Evolutionary conservation across 306 rosid species (phyloP).

Genomic region (Sechiopsis laciniata): DNA sequence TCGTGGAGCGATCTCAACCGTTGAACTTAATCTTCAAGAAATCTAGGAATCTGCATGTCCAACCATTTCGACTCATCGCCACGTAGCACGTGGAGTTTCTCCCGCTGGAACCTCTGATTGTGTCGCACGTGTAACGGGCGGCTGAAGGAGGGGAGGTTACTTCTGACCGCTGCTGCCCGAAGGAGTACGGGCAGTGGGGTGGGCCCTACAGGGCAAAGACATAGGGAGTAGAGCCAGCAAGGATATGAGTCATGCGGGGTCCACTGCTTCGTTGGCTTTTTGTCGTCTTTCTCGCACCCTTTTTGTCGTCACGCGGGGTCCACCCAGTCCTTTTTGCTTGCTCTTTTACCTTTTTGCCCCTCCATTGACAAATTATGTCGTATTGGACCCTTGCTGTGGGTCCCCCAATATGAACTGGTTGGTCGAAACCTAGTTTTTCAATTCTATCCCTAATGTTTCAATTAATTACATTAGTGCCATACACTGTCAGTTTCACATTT

Average conservation of each 20-base stretch:
- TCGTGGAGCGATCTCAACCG: not conserved
- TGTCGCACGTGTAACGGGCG: conserved; percentile 7
- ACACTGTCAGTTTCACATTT: not conserved
- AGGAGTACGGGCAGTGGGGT: not conserved
- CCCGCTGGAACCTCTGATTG: not conserved
- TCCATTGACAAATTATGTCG: not conserved
- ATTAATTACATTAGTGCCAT: not conserved
- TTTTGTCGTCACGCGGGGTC: not conserved
- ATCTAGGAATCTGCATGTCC: conserved; percentile 8
- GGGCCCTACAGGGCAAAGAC: conserved; percentile 7
- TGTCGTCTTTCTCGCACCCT: not conserved
- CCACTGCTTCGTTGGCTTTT: not conserved
- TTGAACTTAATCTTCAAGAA: not conserved
- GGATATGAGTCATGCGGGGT: conserved; percentile 1
- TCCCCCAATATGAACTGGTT: not conserved
- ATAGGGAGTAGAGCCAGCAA: not conserved
- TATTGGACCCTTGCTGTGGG: not conserved
- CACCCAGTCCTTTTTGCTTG: not conserved
- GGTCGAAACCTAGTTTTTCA: not conserved
- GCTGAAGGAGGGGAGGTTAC: not conserved
- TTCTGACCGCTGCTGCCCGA: not conserved
- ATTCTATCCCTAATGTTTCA: not conserved
- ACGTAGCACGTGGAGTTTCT: conserved; percentile 8
- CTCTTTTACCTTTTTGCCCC: not conserved
- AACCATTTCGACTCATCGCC: not conserved